Evolutionary conservation across 495 filamentous ascomycete genomes (phyloP).

Genomic region (Hyaloscypha finlandica): DNA sequence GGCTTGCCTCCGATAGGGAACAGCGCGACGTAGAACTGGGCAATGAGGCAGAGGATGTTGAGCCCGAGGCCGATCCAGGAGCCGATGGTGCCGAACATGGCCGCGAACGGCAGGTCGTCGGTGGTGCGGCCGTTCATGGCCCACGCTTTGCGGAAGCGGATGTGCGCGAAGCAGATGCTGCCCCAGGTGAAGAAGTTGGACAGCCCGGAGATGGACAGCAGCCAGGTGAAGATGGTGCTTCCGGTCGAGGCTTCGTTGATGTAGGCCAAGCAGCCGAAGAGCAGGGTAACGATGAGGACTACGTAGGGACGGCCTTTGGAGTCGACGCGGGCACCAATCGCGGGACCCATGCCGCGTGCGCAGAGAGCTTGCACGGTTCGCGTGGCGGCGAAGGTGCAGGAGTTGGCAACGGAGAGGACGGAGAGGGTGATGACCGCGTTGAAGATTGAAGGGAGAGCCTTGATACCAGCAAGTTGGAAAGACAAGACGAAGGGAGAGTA

Average conservation of each 20-base stretch:
- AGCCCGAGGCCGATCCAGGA: conserved; percentile 81
- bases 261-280: conserved; percentile 55
- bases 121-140: conserved; percentile 64
- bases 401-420: conserved; percentile 62
- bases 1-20: conserved; percentile 66
- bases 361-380: conserved; percentile 65
- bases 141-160: conserved; percentile 90
- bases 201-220: conserved; percentile 85
- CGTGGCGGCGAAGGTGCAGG: conserved; percentile 60
- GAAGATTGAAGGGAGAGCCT: conserved; percentile 66
- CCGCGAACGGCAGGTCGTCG: conserved; percentile 76
- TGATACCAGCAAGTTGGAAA: conserved; percentile 62
- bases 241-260: conserved; percentile 49
- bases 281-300: conserved; percentile 52
- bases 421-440: conserved; percentile 68
- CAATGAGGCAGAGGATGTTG: conserved; percentile 83
- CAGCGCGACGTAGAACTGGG: conserved; percentile 91
- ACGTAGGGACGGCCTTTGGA: conserved; percentile 55
- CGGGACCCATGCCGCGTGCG: conserved; percentile 56
- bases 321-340: conserved; percentile 57
- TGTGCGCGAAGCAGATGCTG: conserved; percentile 84
- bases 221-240: conserved; percentile 71
- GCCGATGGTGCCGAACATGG: conserved; percentile 78
- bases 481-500: conserved; percentile 72
- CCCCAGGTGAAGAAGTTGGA: conserved; percentile 93